phyloP scores from a whole-genome alignment of 2,329 filamentous ascomycete species.

The Epichloe coenophiala region DNA sequence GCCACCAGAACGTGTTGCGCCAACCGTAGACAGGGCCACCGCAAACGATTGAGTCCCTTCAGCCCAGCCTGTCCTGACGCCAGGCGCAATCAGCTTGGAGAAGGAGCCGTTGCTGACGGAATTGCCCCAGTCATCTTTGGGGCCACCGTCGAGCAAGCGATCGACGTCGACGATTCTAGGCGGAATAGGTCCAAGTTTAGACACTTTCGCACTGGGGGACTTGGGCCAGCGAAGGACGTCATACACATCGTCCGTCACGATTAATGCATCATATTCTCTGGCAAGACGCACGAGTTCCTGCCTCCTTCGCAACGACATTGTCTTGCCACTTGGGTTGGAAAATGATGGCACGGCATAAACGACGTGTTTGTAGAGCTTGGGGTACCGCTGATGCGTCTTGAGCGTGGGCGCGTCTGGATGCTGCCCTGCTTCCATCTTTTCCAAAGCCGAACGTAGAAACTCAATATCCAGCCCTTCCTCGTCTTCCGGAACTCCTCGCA shows the following conservation, averaged over 20 bases:
- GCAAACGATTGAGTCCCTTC: constrained; percentile 50
- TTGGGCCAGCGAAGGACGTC: constrained; percentile 74
- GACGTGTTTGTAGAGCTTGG: constrained; percentile 71
- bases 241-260: constrained; percentile 87
- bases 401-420: constrained; percentile 6
- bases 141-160: not conserved
- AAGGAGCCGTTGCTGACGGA: constrained; percentile 79
- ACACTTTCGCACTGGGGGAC: constrained; percentile 39
- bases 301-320: constrained; percentile 59
- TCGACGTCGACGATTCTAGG: constrained; percentile 3
- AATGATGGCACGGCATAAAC: constrained; percentile 85
- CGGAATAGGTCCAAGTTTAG: constrained; percentile 60
- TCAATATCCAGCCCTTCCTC: constrained; percentile 61
- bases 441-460: constrained; percentile 22
- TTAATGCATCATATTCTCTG: constrained; percentile 63
- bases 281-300: constrained; percentile 61
- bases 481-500: constrained; percentile 64
- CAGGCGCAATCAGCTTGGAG: constrained; percentile 74
- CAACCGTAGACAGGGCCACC: constrained; percentile 37
- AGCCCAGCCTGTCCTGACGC: constrained; percentile 76
- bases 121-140: constrained; percentile 54
- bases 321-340: constrained; percentile 75
- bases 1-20: constrained; percentile 41
- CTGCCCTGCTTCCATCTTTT: constrained; percentile 16
- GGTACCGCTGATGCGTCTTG: not conserved